Evolutionary conservation across 2,329 filamentous ascomycete species (phyloP).

Genomic region (Aureobasidium sp.): DNA sequence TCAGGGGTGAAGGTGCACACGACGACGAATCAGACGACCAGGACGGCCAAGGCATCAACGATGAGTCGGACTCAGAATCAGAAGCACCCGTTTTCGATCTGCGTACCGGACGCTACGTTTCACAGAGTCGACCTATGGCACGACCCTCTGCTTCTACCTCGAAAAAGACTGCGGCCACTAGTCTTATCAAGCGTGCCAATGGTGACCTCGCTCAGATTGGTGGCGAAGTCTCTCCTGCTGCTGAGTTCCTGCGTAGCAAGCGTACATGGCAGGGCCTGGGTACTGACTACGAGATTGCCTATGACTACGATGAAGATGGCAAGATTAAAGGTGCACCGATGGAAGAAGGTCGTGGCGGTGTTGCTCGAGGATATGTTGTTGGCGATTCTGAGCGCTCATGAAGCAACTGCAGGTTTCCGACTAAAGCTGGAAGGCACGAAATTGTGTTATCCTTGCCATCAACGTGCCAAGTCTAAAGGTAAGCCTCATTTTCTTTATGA

Average conservation of each 20-base stretch:
- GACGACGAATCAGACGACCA: slow-evolving; percentile 28
- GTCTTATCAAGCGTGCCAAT: slow-evolving; percentile 55
- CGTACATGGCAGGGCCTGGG: slow-evolving; percentile 89
- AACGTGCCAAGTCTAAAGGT: slow-evolving; percentile 53
- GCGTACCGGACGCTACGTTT: slow-evolving; percentile 74
- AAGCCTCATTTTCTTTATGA: slow-evolving; percentile 35
- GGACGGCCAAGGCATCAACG: slow-evolving; percentile 44
- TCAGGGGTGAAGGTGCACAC: slow-evolving; percentile 18
- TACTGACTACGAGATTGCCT: slow-evolving; percentile 63
- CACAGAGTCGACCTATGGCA: slow-evolving; percentile 65
- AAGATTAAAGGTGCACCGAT: slow-evolving; percentile 52
- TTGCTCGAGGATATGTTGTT: slow-evolving; percentile 81
- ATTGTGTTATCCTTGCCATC: too few relatives aligned
- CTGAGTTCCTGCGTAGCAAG: slow-evolving; percentile 73
- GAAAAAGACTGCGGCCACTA: slow-evolving; percentile 2
- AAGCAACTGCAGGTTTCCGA: background rate
- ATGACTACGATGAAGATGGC: slow-evolving; percentile 48
- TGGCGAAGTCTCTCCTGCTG: slow-evolving; percentile 80
- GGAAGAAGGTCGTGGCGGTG: slow-evolving; percentile 77
- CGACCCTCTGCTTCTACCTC: slow-evolving; percentile 12
- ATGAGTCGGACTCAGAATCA: slow-evolving; percentile 61
- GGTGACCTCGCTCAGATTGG: slow-evolving; percentile 74
- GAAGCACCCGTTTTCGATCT: slow-evolving; percentile 84
- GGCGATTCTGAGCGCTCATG: slow-evolving; percentile 38
- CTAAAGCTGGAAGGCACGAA: background rate